Evolutionary conservation across 768 basidiomycete genomes (phyloP), one percentile per base, ranked within the genome.

Genomic region (Kwoniella shandongensis): DNA sequence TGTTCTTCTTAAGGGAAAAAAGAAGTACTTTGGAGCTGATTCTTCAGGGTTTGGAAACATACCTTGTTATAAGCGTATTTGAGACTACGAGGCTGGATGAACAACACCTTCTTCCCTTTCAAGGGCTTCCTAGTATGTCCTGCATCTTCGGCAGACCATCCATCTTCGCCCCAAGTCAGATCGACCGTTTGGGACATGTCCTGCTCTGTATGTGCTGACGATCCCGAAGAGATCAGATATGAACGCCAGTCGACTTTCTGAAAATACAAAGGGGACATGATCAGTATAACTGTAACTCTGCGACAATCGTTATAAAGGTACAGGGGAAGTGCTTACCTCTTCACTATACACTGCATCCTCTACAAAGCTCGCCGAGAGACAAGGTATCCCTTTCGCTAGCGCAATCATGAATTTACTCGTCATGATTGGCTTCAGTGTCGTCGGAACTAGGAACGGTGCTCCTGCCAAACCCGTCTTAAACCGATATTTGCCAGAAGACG

Each of bases 361-460:
- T 22, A 62, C 57, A 83, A 85, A 91, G 11, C 80, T 76, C 4
- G 80, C 72, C 1, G 81, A 81, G 11, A 96, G 67, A 63, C 89
- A 91, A 3, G 92, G 92, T 49, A 96, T 85, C 11, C 91, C 91
- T 38, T 91, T 79, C 0, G 88, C 90, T 30, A 97, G 81, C 5
- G 90, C 88, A 2, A 86, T 81, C 51, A 94, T 79, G 67, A 83
- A 91, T 75, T 92, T 93, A 10, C 86, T 83, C 63, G 88, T 91
- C 54, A 84, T 62, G 29, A 47, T 20, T 2, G 46, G n/a, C 11
- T 57, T 26, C 7, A 17, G 42, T 35, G 59, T 61, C 10, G 35
- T n/a, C 12, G 53, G 27, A 17, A 67, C 15, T 18, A 66, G 17
- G 41, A 64, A 70, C 5, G 68, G 65, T 0, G 54, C 42, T 2